phyloP scores from a whole-genome alignment of 306 rosid genomes.

The Oxytropis ochrocephala region DNA sequence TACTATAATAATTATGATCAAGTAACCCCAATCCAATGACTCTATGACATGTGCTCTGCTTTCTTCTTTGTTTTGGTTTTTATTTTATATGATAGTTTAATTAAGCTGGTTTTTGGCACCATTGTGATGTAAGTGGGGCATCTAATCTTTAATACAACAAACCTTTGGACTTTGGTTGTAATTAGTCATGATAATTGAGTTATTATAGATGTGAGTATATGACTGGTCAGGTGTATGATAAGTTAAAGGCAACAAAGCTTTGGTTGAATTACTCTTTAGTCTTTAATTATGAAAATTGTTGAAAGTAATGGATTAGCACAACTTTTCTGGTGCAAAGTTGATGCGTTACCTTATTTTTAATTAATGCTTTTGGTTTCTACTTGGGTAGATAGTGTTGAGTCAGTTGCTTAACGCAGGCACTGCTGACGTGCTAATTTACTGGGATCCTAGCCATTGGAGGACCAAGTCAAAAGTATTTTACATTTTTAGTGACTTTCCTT shows the following conservation, averaged over 20 bases:
- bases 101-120: constrained; percentile 25
- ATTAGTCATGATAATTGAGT: constrained; percentile 11
- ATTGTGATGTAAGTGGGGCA: constrained; percentile 35
- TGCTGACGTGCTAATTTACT: background rate
- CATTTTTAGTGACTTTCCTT: too few species aligned
- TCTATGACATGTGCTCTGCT: constrained; percentile 20
- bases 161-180: background rate
- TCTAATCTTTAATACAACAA: constrained; percentile 23
- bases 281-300: constrained; percentile 20
- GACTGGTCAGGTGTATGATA: constrained; percentile 29
- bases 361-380: background rate
- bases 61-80: background rate
- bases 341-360: constrained; percentile 14
- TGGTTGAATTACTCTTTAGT: too few species aligned
- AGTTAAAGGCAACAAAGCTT: constrained; percentile 25
- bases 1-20: constrained; percentile 17
- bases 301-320: constrained; percentile 20
- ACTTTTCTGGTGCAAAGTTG: constrained; percentile 19
- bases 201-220: constrained; percentile 1
- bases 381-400: background rate
- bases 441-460: background rate
- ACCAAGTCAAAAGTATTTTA: background rate
- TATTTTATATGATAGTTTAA: constrained; percentile 5
- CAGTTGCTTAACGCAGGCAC: background rate
- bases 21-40: constrained; percentile 24